Evolutionary conservation across 2,329 filamentous ascomycete genomes (phyloP), one percentile per base, ranked within the genome.

Genomic region (Hymenoscyphus infarciens): DNA sequence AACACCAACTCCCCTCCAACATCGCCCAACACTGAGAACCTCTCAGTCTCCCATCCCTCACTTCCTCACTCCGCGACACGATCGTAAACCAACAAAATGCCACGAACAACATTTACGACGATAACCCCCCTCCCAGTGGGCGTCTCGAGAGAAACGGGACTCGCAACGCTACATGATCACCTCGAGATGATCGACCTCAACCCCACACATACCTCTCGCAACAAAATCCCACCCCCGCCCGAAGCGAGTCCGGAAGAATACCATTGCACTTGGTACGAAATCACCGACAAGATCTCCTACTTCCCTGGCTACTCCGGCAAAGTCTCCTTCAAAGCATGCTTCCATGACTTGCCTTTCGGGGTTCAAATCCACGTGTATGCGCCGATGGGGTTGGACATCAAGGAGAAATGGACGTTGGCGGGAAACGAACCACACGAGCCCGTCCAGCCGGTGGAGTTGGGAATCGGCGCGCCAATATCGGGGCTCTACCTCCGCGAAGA

Each of bases 401-500:
- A 86, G 64, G 87, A 86, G 62, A 88, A 87, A 75, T 96, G 91
- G 90, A 86, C 81, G 10, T 79, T 96, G 6, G 86, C 84, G 56
- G 91, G 91, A 8, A 85, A 83, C 22, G 77, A 89, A 55, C 87
- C 87, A 0, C 88, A 87, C 16, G 90, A 95, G 74, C 83, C 86
- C 0, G 79, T 80, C 29, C 82, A 88, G 71, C 80, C 84, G 0
- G 76, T 82, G 13, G 90, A 93, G 76, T 77, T 90, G 33, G 88
- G 87, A 2, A 77, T 90, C 6, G 82, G 82, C 5, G 84, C 82
- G 0, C 90, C 91, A 0, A 76, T 81, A 31, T 79, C 84, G 42
- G 91, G 91, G 0, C 78, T 96, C 13, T 96, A 93, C 73, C 78
- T 96, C 54, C 82, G 89, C 13, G 91, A 96, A 77, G 91, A 96